Percentiles rank a stretch among this genome's conserved stretches.
phyloP scores from a whole-genome alignment of 371 early-diverging fungal species.

The Zopfochytrium polystomum region DNA sequence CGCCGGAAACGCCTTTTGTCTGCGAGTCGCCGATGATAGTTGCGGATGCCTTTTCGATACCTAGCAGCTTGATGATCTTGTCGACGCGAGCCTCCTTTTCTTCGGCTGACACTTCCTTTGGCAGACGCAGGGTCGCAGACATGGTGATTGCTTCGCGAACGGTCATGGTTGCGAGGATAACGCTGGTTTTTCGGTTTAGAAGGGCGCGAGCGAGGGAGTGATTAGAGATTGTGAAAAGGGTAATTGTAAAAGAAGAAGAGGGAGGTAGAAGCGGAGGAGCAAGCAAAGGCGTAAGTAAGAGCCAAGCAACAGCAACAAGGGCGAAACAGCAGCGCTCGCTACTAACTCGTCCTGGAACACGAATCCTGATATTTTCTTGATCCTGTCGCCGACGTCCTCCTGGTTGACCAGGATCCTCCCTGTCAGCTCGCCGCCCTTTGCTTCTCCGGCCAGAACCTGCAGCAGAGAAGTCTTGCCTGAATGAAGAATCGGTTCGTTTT shows the following conservation, averaged over 20 bases:
- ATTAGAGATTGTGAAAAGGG: too few species aligned
- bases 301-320: background rate
- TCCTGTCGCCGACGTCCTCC: slow-evolving; percentile 22
- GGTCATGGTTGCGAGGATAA: slow-evolving; percentile 77
- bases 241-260: background rate
- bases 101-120: slow-evolving; percentile 25
- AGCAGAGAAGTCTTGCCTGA: slow-evolving; percentile 6
- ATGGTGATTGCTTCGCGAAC: slow-evolving; percentile 78
- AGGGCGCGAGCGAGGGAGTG: too few species aligned
- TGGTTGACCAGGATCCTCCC: slow-evolving; percentile 31
- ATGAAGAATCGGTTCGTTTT: background rate
- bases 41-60: slow-evolving; percentile 65
- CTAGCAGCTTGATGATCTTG: slow-evolving; percentile 73
- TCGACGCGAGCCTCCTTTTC: slow-evolving; percentile 62
- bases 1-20: slow-evolving; percentile 84
- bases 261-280: slow-evolving; percentile 2
- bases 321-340: background rate
- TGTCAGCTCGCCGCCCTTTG: slow-evolving; percentile 21
- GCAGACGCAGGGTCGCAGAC: slow-evolving; percentile 69
- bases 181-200: slow-evolving; percentile 21
- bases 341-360: slow-evolving; percentile 77
- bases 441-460: slow-evolving; percentile 34
- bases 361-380: slow-evolving; percentile 71
- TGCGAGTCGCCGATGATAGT: slow-evolving; percentile 72
- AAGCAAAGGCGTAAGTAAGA: slow-evolving; percentile 1